Conservation (phyloP, 2,329 filamentous ascomycete genomes). For the Westerdykella ornata region DNA sequence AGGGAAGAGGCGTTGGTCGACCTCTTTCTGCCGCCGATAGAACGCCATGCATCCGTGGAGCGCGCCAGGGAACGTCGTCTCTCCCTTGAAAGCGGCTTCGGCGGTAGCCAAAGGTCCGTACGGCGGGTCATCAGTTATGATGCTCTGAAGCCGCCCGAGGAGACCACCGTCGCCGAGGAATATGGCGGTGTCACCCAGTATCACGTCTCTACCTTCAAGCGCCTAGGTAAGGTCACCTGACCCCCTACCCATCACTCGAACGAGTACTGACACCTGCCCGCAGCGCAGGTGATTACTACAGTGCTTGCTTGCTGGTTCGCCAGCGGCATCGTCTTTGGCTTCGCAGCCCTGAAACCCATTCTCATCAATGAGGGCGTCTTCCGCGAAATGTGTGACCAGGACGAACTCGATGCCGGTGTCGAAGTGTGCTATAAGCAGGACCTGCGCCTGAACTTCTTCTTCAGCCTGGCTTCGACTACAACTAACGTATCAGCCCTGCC, state of each 20-base stretch:
- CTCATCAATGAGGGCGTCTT: constrained; percentile 37
- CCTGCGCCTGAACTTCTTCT: constrained; percentile 35
- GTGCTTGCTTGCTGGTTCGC: constrained; percentile 37
- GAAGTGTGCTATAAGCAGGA: constrained; percentile 38
- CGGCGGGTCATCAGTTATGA: constrained; percentile 45
- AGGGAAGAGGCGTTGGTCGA: constrained; percentile 38
- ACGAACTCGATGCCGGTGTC: constrained; percentile 29
- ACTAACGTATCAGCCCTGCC: constrained; percentile 36
- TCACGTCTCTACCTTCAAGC: constrained; percentile 39
- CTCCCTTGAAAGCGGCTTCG: constrained; percentile 24
- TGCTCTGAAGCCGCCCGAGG: constrained; percentile 39
- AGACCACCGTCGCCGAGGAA: constrained; percentile 30
- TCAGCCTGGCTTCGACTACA: constrained; percentile 34
- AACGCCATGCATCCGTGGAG: constrained; percentile 26
- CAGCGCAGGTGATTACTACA: constrained; percentile 32
- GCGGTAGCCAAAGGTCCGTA: constrained; percentile 26
- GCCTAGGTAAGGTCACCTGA: constrained; percentile 24
- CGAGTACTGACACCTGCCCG: constrained; percentile 7
- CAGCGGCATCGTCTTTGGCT: constrained; percentile 38
- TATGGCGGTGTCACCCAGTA: constrained; percentile 45
- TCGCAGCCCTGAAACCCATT: constrained; percentile 38
- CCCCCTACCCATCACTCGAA: not conserved
- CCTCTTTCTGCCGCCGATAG: constrained; percentile 31
- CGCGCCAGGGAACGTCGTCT: constrained; percentile 22
- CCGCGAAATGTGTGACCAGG: constrained; percentile 29